Evolutionary conservation across 345 rosid species (phyloP), one percentile per base, ranked within the genome.

Genomic region (Heritiera fomes): DNA sequence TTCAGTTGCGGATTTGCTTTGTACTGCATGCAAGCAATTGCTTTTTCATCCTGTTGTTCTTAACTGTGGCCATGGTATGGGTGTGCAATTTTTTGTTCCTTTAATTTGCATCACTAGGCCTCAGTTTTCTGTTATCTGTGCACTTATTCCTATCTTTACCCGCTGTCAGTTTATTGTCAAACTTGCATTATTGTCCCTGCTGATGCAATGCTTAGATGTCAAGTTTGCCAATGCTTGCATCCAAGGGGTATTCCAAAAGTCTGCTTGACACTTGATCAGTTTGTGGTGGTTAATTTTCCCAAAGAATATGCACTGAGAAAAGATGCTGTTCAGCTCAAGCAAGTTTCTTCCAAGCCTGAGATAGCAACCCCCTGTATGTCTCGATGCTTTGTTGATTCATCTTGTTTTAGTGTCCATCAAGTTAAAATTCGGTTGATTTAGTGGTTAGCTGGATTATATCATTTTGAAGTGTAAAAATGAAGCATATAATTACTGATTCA

Each of bases 61-160:
- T 80, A 93, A 95, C 76, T 95, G 95, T 58, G 97, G 98, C 80
- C 97, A 95, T 81, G 98, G 98, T 95, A 92, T 32, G 45, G 45
- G 20, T 58, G 17, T 67, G 6, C 12, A 40, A 5, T 9, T 32
- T 64, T 32, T 17, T 59, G 10, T 34, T 61, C 32, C 0, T 63
- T 34, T 28, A 8, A 62, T 45, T 75, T 30, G 10, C 43, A 28
- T 75, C 30, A 8, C 0, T 45, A 7, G 28, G 23, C 13, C 59
- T 32, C 9, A n/a, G 76, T 55, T 34, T 73, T 43, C n/a, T 72
- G 75, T 55, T 56, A n/a, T 30, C 30, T 41, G 3, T 34, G 75
- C 75, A 23, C 41, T 56, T 68, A 15, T 45, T 64, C 28, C 63
- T 32, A 58, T 71, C 41, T 71, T 83, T 20, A 2, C 23, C 6